phyloP scores from a whole-genome alignment of 2,329 filamentous ascomycete species.

The Elsinoe perseae region DNA sequence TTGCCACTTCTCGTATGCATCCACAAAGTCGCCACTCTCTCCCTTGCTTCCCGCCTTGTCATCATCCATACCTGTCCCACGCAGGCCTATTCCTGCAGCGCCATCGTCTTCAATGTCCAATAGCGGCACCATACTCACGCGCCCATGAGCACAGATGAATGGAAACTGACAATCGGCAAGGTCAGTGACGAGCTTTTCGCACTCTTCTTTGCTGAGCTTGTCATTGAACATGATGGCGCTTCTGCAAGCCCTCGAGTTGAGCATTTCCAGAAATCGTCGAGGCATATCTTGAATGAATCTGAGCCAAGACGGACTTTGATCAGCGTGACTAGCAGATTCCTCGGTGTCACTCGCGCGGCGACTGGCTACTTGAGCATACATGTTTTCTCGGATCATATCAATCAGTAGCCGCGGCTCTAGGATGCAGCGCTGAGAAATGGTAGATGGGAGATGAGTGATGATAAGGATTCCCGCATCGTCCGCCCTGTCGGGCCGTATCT shows the following conservation, averaged over 20 bases:
- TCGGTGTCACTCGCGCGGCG: neutral
- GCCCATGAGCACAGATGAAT: conserved; percentile 77
- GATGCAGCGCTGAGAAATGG: conserved; percentile 68
- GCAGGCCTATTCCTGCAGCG: neutral
- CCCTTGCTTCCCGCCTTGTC: neutral
- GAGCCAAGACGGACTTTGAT: conserved; percentile 44
- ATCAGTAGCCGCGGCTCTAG: conserved; percentile 63
- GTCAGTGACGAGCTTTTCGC: conserved; percentile 47
- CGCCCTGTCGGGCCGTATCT: conserved; percentile 29
- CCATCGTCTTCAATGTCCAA: conserved; percentile 23
- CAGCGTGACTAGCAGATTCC: neutral
- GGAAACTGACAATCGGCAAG: conserved; percentile 62
- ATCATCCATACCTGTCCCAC: neutral
- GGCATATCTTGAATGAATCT: conserved; percentile 62
- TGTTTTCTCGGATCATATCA: conserved; percentile 65
- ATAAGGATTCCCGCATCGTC: conserved; percentile 21
- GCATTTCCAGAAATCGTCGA: conserved; percentile 62
- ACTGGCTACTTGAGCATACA: conserved; percentile 49
- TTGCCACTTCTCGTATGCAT: conserved; percentile 11
- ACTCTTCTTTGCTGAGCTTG: conserved; percentile 50
- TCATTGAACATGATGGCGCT: conserved; percentile 88
- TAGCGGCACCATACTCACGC: conserved; percentile 44
- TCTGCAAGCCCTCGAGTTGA: conserved; percentile 68
- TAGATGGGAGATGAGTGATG: conserved; percentile 57
- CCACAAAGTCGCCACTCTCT: neutral